Percentiles rank a stretch among this genome's conserved stretches.
Conservation (phyloP, 768 basidiomycete genomes). For the Xerocomellus amylosporus region DNA sequence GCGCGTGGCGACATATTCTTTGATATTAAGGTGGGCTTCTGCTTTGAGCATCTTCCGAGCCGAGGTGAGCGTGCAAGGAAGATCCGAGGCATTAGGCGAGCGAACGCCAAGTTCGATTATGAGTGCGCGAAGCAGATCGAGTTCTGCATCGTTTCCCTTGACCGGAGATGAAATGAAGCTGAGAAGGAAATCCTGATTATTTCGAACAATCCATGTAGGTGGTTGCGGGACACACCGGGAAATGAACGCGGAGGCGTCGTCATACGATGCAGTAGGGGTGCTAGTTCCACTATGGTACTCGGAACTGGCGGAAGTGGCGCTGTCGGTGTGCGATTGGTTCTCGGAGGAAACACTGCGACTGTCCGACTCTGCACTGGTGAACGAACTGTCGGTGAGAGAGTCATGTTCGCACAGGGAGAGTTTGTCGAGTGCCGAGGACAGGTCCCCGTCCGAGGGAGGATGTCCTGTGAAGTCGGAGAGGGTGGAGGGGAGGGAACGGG, state of each 20-base stretch:
- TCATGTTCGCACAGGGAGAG: conserved; percentile 18
- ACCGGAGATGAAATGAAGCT: conserved; percentile 26
- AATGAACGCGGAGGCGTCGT: conserved; percentile 28
- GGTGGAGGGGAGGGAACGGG: conserved; percentile 12
- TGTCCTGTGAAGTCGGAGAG: conserved; percentile 5
- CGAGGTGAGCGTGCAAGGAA: conserved; percentile 60
- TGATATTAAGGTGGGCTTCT: conserved; percentile 66
- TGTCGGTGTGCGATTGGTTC: not conserved
- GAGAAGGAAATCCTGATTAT: not conserved
- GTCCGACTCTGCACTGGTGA: conserved; percentile 10
- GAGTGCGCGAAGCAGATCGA: conserved; percentile 68
- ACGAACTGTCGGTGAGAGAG: conserved; percentile 1
- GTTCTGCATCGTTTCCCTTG: conserved; percentile 29
- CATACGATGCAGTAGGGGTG: conserved; percentile 21
- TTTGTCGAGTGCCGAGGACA: conserved; percentile 13
- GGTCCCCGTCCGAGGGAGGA: conserved; percentile 9
- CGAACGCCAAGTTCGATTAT: conserved; percentile 73
- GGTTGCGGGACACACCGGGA: conserved; percentile 17
- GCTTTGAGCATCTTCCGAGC: conserved; percentile 69
- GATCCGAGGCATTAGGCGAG: conserved; percentile 39
- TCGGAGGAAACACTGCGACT: not conserved
- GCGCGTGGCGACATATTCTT: conserved; percentile 68
- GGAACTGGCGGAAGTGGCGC: conserved; percentile 4
- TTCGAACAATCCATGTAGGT: not conserved
- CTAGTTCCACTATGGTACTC: conserved; percentile 6